These are phyloP conservation scores for Rhizophagus sp. DNA, from an alignment of 192 early-diverging fungal genomes.

Conservation along the genomic window DNA sequence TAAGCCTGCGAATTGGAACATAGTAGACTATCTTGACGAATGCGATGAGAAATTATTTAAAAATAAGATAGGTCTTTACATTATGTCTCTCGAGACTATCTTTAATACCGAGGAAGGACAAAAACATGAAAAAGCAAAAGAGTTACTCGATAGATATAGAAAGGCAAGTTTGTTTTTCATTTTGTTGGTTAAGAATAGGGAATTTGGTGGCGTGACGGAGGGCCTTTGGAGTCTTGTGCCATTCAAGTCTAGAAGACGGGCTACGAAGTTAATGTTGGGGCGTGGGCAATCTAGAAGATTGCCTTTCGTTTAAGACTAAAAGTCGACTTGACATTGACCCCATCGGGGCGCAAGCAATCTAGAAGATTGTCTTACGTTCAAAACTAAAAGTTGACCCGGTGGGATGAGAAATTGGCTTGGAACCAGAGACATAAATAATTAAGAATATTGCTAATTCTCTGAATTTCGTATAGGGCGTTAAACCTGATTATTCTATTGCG, in stretches of 20 bases:
- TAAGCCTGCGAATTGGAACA: neutral
- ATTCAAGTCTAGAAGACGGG: conserved; percentile 23
- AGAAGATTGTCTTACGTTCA: conserved; percentile 23
- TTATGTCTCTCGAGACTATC: neutral
- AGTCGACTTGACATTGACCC: neutral
- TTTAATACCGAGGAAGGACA: neutral
- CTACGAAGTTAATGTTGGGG: conserved; percentile 14
- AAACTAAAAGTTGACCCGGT: conserved; percentile 14
- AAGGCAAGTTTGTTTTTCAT: neutral
- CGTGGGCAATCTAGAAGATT: neutral
- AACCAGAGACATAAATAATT: neutral
- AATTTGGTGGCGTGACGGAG: conserved; percentile 10
- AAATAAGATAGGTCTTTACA: neutral
- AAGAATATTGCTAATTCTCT: too few species aligned
- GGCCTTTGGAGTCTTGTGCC: neutral
- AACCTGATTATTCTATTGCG: too few species aligned
- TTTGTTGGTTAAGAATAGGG: neutral
- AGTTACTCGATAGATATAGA: conserved; percentile 8
- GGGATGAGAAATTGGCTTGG: neutral
- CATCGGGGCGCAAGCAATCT: conserved; percentile 20
- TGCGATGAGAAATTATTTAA: neutral
- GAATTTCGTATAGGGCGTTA: too few species aligned
- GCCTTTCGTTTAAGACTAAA: conserved; percentile 9
- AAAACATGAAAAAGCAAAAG: neutral
- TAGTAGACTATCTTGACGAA: neutral